A percentile compares a stretch with the other conserved stretches of the same genome.
Conservation (phyloP, 1,284 basidiomycete species). For the Clitocybe nebularis region DNA sequence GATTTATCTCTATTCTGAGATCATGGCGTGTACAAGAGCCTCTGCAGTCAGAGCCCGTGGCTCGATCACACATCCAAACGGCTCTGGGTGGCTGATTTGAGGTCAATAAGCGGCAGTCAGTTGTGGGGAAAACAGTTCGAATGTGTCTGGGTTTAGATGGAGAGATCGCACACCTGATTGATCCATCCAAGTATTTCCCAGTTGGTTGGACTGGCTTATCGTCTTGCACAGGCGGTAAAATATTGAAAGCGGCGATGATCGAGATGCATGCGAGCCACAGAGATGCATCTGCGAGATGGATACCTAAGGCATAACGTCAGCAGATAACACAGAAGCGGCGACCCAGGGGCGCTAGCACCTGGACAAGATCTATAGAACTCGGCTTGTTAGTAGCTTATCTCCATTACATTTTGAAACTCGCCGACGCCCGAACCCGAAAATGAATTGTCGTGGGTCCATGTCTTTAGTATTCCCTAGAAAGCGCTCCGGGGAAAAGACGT, state of each 20-base stretch:
- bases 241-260: constrained; percentile 9
- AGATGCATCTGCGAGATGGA: constrained; percentile 8
- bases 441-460: constrained; percentile 13
- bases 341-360: constrained; percentile 6
- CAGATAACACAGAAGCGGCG: not conserved
- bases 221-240: constrained; percentile 1
- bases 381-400: constrained; percentile 9
- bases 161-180: constrained; percentile 7
- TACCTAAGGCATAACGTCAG: not conserved
- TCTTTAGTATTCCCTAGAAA: constrained; percentile 11
- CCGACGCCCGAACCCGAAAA: constrained; percentile 15
- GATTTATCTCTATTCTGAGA: too few species aligned
- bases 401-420: constrained; percentile 4
- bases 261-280: constrained; percentile 9
- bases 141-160: too few species aligned
- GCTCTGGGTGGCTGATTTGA: constrained; percentile 6
- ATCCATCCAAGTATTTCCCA: constrained; percentile 3
- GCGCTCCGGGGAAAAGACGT: constrained; percentile 15
- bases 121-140: too few species aligned
- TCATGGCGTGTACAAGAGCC: not conserved
- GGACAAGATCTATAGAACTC: constrained; percentile 1
- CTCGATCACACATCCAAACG: constrained; percentile 11
- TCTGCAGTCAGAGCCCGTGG: constrained; percentile 8
- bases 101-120: not conserved
- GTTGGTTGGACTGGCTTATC: constrained; percentile 1